Conservation (phyloP, 2,329 filamentous ascomycete species). For the Penicillium freii region DNA sequence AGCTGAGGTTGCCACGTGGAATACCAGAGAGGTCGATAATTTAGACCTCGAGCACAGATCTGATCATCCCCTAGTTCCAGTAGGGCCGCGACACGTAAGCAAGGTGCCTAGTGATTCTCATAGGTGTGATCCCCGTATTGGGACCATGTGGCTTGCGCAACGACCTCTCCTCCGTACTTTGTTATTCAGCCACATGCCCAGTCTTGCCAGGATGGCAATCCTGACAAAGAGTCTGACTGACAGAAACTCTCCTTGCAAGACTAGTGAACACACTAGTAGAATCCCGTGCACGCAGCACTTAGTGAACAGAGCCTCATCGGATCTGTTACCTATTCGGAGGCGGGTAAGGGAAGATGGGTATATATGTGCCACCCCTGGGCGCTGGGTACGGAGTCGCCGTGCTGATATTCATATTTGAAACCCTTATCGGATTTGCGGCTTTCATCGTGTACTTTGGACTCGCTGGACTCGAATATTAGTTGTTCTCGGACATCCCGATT, state of each 20-base stretch:
- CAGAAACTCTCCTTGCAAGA: background rate
- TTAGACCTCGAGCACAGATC: background rate
- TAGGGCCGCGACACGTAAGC: background rate
- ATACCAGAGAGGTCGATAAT: background rate
- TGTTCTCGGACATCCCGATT: background rate
- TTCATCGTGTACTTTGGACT: background rate
- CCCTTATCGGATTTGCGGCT: background rate
- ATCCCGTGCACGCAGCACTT: constrained; percentile 5
- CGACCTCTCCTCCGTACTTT: background rate
- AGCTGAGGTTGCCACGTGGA: constrained; percentile 9
- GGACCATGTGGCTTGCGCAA: constrained; percentile 4
- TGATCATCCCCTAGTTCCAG: background rate
- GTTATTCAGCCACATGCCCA: background rate
- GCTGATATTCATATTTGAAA: background rate
- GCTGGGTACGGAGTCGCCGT: background rate
- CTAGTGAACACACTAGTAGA: constrained; percentile 7
- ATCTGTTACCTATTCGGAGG: background rate
- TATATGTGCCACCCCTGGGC: no score
- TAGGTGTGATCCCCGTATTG: background rate
- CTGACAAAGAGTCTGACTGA: background rate
- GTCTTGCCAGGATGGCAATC: background rate
- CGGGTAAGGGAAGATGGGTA: background rate
- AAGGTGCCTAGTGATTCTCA: background rate
- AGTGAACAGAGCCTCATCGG: constrained; percentile 8
- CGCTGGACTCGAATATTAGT: background rate